These are phyloP conservation scores for Leishmania aethiopica DNA, from an alignment of 208 protist genomes.

Conservation along the genomic window DNA sequence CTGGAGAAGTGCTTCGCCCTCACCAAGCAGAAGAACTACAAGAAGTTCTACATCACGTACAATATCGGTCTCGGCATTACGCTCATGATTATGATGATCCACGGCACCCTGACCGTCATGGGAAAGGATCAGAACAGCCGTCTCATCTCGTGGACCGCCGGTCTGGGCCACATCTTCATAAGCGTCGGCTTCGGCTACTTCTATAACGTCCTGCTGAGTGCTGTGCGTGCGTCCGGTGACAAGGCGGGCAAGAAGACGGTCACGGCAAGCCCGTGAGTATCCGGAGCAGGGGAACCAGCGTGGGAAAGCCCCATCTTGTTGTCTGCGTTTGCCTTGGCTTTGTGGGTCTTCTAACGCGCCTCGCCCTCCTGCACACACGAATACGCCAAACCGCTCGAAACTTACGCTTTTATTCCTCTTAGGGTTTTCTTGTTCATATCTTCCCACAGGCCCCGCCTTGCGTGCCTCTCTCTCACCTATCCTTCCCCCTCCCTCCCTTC, in stretches of 20 bases:
- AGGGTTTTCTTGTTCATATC: neutral
- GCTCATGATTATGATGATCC: constrained; percentile 54
- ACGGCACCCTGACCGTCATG: constrained; percentile 56
- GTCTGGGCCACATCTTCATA: constrained; percentile 51
- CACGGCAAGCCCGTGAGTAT: constrained; percentile 1
- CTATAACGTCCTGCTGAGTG: constrained; percentile 45
- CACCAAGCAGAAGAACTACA: constrained; percentile 50
- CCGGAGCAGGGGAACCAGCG: neutral
- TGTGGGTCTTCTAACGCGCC: neutral
- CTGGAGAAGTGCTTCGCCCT: constrained; percentile 62
- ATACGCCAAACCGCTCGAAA: neutral
- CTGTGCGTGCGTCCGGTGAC: constrained; percentile 24
- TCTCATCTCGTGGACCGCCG: constrained; percentile 43
- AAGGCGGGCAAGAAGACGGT: constrained; percentile 24
- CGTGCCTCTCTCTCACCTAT: neutral
- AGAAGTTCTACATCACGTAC: constrained; percentile 70
- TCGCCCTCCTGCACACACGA: neutral
- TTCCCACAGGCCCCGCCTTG: neutral
- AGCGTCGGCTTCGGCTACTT: constrained; percentile 57
- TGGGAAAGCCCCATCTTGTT: neutral
- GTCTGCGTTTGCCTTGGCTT: neutral
- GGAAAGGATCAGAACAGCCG: constrained; percentile 44
- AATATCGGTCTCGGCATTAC: constrained; percentile 63
- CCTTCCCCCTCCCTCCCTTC: neutral
- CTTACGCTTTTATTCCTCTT: neutral